phyloP scores from a whole-genome alignment of 176 grass and related monocot species.

The sorghum (Sorghum bicolor) region Sorghum_bicolor_NCBIv3 NC_012875.2:48970501-48971000 shows the following conservation, averaged over 20 bases:
- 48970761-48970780: background rate
- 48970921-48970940: background rate
- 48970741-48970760: background rate
- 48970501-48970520: background rate
- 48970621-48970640: slow-evolving; percentile 2
- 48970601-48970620: background rate
- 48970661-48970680: slow-evolving; percentile 17
- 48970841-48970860: background rate
- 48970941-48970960: too few relatives aligned
- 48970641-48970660: slow-evolving; percentile 39
- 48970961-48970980: background rate
- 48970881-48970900: background rate
- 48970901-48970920: background rate
- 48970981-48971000: background rate
- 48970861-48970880: slow-evolving; percentile 23
- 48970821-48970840: background rate
- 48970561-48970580: background rate
- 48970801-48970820: background rate
- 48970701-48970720: background rate
- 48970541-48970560: background rate
- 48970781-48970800: background rate
- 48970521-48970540: slow-evolving; percentile 7
- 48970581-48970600: background rate
- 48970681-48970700: slow-evolving; percentile 33
- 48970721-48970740: background rate